phyloP scores from a whole-genome alignment of 2,329 filamentous ascomycete species.

The Ophiostoma sp. region DNA sequence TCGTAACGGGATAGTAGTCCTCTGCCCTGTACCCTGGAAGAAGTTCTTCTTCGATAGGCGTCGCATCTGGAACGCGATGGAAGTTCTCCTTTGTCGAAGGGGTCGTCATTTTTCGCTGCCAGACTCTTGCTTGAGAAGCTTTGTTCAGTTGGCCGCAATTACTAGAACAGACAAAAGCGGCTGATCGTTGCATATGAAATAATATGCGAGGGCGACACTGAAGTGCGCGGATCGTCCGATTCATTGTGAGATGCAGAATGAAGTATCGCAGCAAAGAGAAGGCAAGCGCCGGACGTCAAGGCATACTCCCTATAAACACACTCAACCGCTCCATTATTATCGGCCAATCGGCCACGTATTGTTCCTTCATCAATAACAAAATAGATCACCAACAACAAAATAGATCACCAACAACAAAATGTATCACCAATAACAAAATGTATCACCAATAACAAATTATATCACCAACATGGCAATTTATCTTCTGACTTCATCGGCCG shows the following conservation, averaged over 20 bases:
- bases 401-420: too few species aligned
- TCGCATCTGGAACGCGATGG: background rate
- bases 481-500: too few species aligned
- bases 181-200: background rate
- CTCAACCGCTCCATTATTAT: too few species aligned
- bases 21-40: background rate
- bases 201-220: background rate
- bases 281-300: background rate
- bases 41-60: background rate
- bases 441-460: too few species aligned
- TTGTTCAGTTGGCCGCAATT: background rate
- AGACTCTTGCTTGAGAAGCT: background rate
- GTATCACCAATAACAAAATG: too few species aligned
- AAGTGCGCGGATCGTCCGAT: background rate
- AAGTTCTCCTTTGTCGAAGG: slow-evolving; percentile 1
- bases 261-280: background rate
- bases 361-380: too few species aligned
- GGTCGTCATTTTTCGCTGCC: background rate
- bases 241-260: background rate
- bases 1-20: slow-evolving; percentile 12
- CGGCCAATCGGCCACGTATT: too few species aligned
- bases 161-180: background rate
- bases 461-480: too few species aligned
- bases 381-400: too few species aligned
- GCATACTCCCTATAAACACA: too few species aligned